Percentiles rank a stretch among this genome's conserved stretches.
phyloP scores from a whole-genome alignment of 768 basidiomycete genomes.

The Psilocybe tampanensis region DNA sequence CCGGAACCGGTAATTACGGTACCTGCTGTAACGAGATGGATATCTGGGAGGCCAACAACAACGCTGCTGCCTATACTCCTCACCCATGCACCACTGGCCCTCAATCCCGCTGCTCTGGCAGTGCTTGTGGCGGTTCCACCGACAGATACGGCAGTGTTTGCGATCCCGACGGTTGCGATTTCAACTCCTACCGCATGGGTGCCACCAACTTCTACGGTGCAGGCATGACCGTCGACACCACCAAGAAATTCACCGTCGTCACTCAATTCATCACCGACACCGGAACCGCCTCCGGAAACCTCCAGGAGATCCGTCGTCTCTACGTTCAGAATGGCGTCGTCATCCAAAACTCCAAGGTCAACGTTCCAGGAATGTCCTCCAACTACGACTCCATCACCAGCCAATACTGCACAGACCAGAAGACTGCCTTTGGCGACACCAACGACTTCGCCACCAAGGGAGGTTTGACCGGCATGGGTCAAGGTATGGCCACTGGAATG shows the following conservation, averaged over 20 bases:
- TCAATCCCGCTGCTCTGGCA: conserved; percentile 44
- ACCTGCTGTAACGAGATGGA: conserved; percentile 66
- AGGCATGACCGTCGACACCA: conserved; percentile 53
- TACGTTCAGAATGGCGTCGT: conserved; percentile 57
- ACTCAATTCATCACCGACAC: conserved; percentile 56
- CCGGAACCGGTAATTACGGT: conserved; percentile 47
- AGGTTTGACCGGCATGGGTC: conserved; percentile 37
- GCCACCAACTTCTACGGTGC: conserved; percentile 46
- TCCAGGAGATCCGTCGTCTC: conserved; percentile 55
- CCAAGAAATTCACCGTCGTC: conserved; percentile 53
- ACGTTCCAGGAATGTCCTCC: conserved; percentile 42
- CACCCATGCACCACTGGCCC: conserved; percentile 48
- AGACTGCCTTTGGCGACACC: conserved; percentile 48
- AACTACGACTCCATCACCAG: conserved; percentile 50
- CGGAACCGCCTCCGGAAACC: conserved; percentile 46
- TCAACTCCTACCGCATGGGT: conserved; percentile 64
- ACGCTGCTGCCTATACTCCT: conserved; percentile 53
- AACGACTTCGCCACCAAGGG: conserved; percentile 46
- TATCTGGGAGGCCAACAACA: conserved; percentile 60
- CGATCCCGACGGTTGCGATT: conserved; percentile 62
- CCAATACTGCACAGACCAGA: conserved; percentile 49
- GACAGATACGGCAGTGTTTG: conserved; percentile 47
- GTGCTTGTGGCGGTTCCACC: conserved; percentile 37
- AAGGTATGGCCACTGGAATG: conserved; percentile 43
- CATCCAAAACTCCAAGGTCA: conserved; percentile 51